Conservation (phyloP, 257 asterid genomes). For the Solanum arcanum region DNA sequence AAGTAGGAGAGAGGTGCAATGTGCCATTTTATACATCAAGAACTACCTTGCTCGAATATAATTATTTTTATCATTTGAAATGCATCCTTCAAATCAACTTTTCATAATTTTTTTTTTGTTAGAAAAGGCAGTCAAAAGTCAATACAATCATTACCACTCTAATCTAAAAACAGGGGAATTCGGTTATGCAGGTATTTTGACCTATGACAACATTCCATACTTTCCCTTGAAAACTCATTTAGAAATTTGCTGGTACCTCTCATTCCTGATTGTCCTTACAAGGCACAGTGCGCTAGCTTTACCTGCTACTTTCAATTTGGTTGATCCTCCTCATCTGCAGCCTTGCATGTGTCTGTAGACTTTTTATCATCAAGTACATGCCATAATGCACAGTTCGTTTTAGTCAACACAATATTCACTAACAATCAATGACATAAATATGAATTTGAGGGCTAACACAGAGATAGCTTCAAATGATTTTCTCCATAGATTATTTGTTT, state of each 20-base stretch:
- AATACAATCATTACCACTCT: not conserved
- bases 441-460: not conserved
- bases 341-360: not conserved
- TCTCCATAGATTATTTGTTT: not conserved
- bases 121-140: not conserved
- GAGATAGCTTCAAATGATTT: not conserved
- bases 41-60: not conserved
- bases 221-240: not conserved
- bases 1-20: not conserved
- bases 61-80: not conserved
- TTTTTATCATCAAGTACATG: not conserved
- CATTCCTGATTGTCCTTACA: not conserved
- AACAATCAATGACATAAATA: not conserved
- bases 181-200: not conserved
- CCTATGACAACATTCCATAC: not conserved
- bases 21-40: not conserved
- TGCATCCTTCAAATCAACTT: not conserved
- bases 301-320: not conserved
- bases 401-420: not conserved
- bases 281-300: not conserved
- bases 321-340: not conserved
- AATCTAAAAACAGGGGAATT: not conserved
- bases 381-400: not conserved
- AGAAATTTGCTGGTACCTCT: not conserved
- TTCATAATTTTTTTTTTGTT: not conserved